A percentile compares a stretch with the other conserved stretches of the same genome.
These are phyloP conservation scores for Camelina laxa DNA, from an alignment of 345 rosid species.

Conservation along the genomic window DNA sequence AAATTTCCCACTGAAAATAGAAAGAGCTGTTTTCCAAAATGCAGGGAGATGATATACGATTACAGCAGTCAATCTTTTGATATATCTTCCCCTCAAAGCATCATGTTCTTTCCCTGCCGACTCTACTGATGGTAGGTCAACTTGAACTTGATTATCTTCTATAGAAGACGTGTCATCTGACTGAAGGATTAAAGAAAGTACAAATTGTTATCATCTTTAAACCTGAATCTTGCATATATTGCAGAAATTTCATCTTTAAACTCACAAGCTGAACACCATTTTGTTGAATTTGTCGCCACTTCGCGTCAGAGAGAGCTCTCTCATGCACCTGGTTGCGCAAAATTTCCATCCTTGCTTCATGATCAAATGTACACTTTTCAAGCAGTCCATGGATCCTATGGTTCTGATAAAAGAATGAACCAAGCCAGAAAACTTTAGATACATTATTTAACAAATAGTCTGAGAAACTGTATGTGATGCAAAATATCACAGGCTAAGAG, in stretches of 20 bases:
- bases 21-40: constrained; percentile 89
- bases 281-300: constrained; percentile 91
- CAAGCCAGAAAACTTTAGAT: constrained; percentile 26
- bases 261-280: constrained; percentile 69
- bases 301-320: constrained; percentile 84
- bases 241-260: constrained; percentile 20
- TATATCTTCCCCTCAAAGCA: constrained; percentile 80
- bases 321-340: constrained; percentile 69
- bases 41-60: constrained; percentile 82
- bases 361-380: constrained; percentile 90
- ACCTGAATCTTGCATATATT: constrained; percentile 7
- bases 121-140: constrained; percentile 60
- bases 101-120: constrained; percentile 74
- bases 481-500: not conserved
- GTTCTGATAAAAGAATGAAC: constrained; percentile 58
- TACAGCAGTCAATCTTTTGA: constrained; percentile 81
- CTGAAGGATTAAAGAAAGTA: constrained; percentile 50
- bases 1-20: constrained; percentile 92
- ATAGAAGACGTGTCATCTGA: constrained; percentile 55
- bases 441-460: not conserved
- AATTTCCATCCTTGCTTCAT: constrained; percentile 82
- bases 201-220: constrained; percentile 9
- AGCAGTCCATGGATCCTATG: constrained; percentile 90
- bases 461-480: not conserved
- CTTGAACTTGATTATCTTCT: constrained; percentile 50